Base-by-base conservation (phyloP, 1,284 basidiomycete species). In the Boletus semigastroideus region DNA sequence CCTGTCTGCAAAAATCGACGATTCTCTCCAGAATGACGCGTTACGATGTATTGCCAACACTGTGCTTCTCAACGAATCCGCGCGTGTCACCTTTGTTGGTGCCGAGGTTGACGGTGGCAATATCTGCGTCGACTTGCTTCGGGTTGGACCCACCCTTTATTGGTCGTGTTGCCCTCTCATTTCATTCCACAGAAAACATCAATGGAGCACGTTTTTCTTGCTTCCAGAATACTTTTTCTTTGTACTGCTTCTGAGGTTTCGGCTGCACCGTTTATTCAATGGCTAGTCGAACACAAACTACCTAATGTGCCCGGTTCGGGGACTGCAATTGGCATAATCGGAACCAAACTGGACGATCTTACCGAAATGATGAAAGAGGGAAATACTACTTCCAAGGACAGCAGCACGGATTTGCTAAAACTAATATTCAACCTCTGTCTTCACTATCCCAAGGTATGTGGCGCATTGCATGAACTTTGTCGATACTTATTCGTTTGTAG, bases 31-130 rank as follows among this genome's bases (percentile, higher is more conserved):
- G 22, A 80, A 78, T 49, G 87, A 91, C 70, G 86, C 87, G 1
- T 72, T 91, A 43, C 76, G 87, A 46, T 88, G 84, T 51, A 76
- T 90, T 31, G 89, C 90, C 5, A 92, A 92, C 63, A 82, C 87
- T 0, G 64, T 91, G 13, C 75, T 92, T 22, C 77, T 92, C 47
- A 72, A 86, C 42, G 85, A 86, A 50, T 63, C 70, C 17, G 84
- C 84, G 5, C 79, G 90, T 46, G 64, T 67, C 16, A 79, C 78
- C 0, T 82, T 88, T 60, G 67, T 87, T 30, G 70, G 70, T 39
- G 74, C 79, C 44, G 76, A 78, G 7, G 82, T 88, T 10, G 78
- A 77, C 20, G 89, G 89, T 9, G 86, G 83, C 12, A 75, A 81
- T 17, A 68, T 72, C 10, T 80, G 78, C 56, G 59, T 87, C 7